phyloP scores from a whole-genome alignment of 2,329 filamentous ascomycete genomes.

The Paraphoma sp. region DNA sequence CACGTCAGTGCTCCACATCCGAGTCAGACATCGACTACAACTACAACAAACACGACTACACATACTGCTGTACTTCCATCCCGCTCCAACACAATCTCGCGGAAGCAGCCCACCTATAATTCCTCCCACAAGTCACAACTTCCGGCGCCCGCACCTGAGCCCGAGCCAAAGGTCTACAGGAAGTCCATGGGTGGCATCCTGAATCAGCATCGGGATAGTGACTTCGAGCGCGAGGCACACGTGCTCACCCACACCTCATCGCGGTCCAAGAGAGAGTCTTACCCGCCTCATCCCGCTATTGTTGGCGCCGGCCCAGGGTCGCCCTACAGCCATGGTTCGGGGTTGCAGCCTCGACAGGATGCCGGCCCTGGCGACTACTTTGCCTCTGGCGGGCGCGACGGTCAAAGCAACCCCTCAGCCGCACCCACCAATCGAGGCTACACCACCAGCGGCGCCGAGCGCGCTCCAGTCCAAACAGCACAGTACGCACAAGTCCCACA shows the following conservation, averaged over 20 bases:
- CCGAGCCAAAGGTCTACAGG: constrained; percentile 29
- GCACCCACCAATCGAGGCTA: constrained; percentile 8
- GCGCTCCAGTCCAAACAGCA: constrained; percentile 11
- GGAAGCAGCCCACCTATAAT: constrained; percentile 37
- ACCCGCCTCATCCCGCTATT: constrained; percentile 46
- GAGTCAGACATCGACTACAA: constrained; percentile 13
- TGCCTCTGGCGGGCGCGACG: constrained; percentile 27
- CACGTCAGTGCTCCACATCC: constrained; percentile 38
- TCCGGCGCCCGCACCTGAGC: constrained; percentile 21
- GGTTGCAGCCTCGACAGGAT: constrained; percentile 37
- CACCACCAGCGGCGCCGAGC: constrained; percentile 4
- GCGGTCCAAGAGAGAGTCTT: constrained; percentile 37
- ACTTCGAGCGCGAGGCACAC: constrained; percentile 41
- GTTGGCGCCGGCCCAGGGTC: constrained; percentile 43
- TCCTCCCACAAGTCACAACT: constrained; percentile 45
- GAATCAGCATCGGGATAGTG: constrained; percentile 34
- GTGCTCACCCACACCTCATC: constrained; percentile 31
- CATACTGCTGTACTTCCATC: constrained; percentile 26
- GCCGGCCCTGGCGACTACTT: constrained; percentile 38
- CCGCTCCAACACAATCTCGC: constrained; percentile 26
- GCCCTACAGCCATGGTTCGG: constrained; percentile 39
- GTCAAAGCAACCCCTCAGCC: constrained; percentile 12
- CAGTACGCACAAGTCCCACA: constrained; percentile 25
- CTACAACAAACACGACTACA: constrained; percentile 12
- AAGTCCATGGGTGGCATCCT: constrained; percentile 44